A percentile compares a stretch with the other conserved stretches of the same genome.
Evolutionary conservation across 805 yeast genomes (phyloP).

Genomic region (Candida dajiaensis): DNA sequence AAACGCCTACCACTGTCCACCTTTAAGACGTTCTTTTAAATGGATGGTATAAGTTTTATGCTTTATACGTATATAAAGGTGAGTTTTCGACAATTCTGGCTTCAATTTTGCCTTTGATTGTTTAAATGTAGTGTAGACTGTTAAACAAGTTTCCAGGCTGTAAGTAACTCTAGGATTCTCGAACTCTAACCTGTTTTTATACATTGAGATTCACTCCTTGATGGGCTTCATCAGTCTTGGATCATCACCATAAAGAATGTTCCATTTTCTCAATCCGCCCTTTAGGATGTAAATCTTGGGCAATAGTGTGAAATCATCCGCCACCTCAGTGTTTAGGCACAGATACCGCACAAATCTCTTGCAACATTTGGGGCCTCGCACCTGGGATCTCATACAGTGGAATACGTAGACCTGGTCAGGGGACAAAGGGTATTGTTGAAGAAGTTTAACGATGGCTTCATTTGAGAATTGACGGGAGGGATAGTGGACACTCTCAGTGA

Average conservation of each 20-base stretch:
- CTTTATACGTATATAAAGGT: too few species aligned
- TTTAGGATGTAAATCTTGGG: conserved; percentile 3
- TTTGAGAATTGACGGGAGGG: neutral
- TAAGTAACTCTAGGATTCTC: too few species aligned
- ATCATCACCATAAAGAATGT: conserved; percentile 3
- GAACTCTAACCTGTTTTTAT: too few species aligned
- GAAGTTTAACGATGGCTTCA: neutral
- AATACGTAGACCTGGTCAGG: neutral
- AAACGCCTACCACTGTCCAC: too few species aligned
- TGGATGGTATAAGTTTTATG: too few species aligned
- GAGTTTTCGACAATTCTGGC: too few species aligned
- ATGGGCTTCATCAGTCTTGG: neutral
- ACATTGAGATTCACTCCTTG: neutral
- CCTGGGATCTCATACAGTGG: conserved; percentile 5
- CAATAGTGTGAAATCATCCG: neutral
- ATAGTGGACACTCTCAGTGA: neutral
- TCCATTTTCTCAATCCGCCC: conserved; percentile 6
- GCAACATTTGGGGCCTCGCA: conserved; percentile 1
- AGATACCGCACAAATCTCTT: conserved; percentile 1
- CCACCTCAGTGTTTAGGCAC: neutral
- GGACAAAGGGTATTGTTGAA: neutral
- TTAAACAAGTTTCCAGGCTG: too few species aligned
- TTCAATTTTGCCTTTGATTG: too few species aligned
- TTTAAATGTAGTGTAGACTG: too few species aligned
- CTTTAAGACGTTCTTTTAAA: too few species aligned